phyloP scores from a whole-genome alignment of 495 filamentous ascomycete genomes.

The Neurospora sp. region DNA sequence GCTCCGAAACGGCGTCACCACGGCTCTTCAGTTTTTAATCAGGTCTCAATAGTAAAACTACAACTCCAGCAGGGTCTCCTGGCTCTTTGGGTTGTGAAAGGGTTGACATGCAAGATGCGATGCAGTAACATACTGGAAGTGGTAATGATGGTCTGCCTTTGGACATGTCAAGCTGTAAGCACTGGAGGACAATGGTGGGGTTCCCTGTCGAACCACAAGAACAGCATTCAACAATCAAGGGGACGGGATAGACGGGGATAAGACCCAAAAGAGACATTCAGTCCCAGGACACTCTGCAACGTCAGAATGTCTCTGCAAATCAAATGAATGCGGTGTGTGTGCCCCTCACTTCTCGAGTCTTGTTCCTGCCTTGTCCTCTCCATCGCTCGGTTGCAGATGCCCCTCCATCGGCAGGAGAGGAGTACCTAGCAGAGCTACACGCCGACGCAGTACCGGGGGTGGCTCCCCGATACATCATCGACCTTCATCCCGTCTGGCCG shows the following conservation, averaged over 20 bases:
- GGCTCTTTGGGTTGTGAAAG: neutral
- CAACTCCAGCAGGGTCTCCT: neutral
- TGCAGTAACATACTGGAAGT: neutral
- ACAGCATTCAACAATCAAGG: neutral
- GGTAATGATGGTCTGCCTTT: neutral
- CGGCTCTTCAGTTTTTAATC: neutral
- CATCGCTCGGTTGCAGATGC: neutral
- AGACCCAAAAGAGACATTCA: neutral
- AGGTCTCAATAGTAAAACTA: neutral
- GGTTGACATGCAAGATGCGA: neutral
- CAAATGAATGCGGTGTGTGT: neutral
- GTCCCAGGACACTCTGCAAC: neutral
- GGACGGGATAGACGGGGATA: neutral
- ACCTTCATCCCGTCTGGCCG: neutral
- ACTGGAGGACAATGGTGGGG: neutral
- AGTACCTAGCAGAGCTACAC: neutral
- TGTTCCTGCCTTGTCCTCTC: neutral
- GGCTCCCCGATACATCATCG: neutral
- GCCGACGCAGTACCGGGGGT: neutral
- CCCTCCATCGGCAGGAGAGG: neutral
- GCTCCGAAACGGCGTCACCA: neutral
- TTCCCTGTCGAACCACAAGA: neutral
- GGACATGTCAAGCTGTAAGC: neutral
- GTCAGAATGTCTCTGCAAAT: neutral
- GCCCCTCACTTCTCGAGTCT: neutral